Evolutionary conservation across 2,329 filamentous ascomycete species (phyloP).

Genomic region (Fusarium coffeatum): DNA sequence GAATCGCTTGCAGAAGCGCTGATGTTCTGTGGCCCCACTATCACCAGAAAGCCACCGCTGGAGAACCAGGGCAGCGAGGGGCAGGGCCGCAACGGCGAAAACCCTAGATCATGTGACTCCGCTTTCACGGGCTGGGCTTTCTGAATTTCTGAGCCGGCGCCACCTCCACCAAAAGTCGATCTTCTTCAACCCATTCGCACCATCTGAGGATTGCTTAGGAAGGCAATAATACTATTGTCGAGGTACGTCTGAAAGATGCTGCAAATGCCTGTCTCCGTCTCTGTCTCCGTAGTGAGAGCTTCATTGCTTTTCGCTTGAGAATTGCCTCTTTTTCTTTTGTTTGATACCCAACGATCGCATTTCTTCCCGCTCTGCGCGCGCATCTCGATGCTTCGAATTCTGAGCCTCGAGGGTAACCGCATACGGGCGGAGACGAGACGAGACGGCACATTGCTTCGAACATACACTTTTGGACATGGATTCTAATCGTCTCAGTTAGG

Average conservation of each 20-base stretch:
- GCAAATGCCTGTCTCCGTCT: constrained; percentile 47
- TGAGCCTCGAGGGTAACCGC: constrained; percentile 21
- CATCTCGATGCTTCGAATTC: constrained; percentile 28
- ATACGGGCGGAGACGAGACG: constrained; percentile 11
- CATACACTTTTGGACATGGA: constrained; percentile 24
- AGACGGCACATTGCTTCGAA: constrained; percentile 9
- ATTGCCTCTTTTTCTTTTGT: constrained; percentile 20
- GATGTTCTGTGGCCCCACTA: constrained; percentile 1
- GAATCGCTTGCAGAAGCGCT: neutral
- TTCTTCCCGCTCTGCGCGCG: constrained; percentile 22
- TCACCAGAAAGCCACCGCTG: neutral
- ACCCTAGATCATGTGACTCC: constrained; percentile 50
- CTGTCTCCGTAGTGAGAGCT: constrained; percentile 45
- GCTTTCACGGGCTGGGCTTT: constrained; percentile 4
- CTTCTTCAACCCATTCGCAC: constrained; percentile 53
- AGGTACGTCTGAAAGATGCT: constrained; percentile 70
- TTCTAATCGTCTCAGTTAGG: constrained; percentile 63
- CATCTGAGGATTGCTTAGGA: constrained; percentile 73
- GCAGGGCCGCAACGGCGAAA: constrained; percentile 32
- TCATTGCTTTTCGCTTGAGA: constrained; percentile 51
- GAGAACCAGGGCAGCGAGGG: constrained; percentile 1
- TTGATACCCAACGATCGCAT: constrained; percentile 11
- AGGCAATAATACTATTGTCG: constrained; percentile 70
- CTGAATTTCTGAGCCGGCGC: constrained; percentile 48
- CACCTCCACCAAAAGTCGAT: constrained; percentile 45